These are phyloP conservation scores for Canariomyces notabilis DNA, from an alignment of 2,329 filamentous ascomycete genomes.

Conservation along the genomic window DNA sequence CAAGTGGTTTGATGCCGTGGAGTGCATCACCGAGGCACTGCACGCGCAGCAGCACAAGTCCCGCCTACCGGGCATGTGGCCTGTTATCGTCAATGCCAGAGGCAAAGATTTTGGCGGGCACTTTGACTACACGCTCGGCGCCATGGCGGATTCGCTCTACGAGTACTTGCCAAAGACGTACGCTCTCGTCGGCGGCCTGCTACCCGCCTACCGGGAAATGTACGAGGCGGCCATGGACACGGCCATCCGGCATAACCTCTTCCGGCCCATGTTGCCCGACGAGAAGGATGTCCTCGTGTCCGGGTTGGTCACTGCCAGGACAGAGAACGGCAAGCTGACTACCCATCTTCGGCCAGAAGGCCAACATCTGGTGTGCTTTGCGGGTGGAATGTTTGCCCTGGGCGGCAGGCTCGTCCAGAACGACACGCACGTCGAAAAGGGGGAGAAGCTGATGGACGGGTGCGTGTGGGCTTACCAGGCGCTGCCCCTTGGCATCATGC, in stretches of 20 bases:
- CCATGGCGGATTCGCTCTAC: constrained; percentile 39
- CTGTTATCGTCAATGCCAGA: constrained; percentile 44
- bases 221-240: constrained; percentile 58
- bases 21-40: constrained; percentile 59
- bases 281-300: constrained; percentile 57
- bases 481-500: constrained; percentile 52
- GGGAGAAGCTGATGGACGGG: constrained; percentile 53
- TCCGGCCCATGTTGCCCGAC: constrained; percentile 56
- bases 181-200: constrained; percentile 53
- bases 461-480: constrained; percentile 59
- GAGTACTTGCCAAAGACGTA: constrained; percentile 49
- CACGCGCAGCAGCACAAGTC: constrained; percentile 61
- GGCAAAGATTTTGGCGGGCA: constrained; percentile 26
- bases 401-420: constrained; percentile 56
- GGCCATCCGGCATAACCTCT: constrained; percentile 57
- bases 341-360: constrained; percentile 29
- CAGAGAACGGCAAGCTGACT: constrained; percentile 26
- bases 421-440: constrained; percentile 49
- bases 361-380: constrained; percentile 64
- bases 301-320: constrained; percentile 34
- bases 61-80: constrained; percentile 68
- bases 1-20: constrained; percentile 70
- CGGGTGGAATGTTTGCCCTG: constrained; percentile 65
- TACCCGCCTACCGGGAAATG: constrained; percentile 54
- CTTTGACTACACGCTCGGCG: too few species aligned